Evolutionary conservation across 2,329 filamentous ascomycete species (phyloP), one percentile per base, ranked within the genome.

Genomic region (Blastomyces emzantsi): DNA sequence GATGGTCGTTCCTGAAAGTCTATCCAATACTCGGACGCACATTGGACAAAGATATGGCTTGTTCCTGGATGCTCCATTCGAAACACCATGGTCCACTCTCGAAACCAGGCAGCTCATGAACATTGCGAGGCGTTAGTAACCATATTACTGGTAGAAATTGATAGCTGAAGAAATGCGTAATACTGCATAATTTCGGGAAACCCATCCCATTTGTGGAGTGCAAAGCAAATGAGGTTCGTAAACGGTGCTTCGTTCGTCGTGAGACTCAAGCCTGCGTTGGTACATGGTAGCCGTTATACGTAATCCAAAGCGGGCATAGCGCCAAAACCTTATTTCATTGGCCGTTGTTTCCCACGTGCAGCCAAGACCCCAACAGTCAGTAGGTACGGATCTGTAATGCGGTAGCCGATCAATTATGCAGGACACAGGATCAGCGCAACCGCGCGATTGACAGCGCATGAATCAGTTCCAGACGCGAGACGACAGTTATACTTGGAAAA

Each of bases 291-390:
- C n/a, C n/a, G n/a, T n/a, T n/a, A n/a, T n/a, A n/a, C 28, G 28
- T 47, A 30, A 8, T 49, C 58, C 41, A 49, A 60, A 49, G 3
- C 13, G 11, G 30, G 58, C 9, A 60, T 60, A 60, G 58, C 17
- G 7, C 11, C 43, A 22, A 49, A 60, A 60, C 58, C 58, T 49
- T 60, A 51, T 47, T 60, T 49, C 6, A 39, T 19, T 28, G 43
- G 3, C n/a, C 43, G 17, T 47, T 17, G 41, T 19, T n/a, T 33
- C 3, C 41, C 57, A 60, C 57, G 57, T 33, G 39, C 11, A 30
- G 57, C 57, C 57, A 60, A 60, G 57, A 33, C n/a, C 41, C 39
- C 25, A 60, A 49, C 11, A 30, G 19, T n/a, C n/a, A n/a, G n/a
- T n/a, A n/a, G n/a, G n/a, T n/a, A n/a, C n/a, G n/a, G n/a, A n/a